A percentile compares a stretch with the other conserved stretches of the same genome.
phyloP scores from a whole-genome alignment of 495 filamentous ascomycete species.

The Podospora comata region DNA sequence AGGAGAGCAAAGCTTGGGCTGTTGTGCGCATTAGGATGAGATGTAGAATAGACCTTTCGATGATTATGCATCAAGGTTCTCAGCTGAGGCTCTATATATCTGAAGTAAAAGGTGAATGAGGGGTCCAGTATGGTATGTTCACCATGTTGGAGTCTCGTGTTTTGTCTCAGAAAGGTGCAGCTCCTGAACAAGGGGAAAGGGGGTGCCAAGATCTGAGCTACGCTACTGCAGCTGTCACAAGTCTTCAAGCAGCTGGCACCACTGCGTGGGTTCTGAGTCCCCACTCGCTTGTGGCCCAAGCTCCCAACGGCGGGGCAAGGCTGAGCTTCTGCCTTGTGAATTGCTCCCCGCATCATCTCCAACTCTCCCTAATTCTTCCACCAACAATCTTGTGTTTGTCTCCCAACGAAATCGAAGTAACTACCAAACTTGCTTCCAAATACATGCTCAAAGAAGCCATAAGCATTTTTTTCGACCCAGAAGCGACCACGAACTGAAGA shows the following conservation, averaged over 20 bases:
- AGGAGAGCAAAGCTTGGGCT: background rate
- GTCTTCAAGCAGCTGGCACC: background rate
- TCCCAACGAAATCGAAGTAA: background rate
- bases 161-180: background rate
- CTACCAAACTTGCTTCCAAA: background rate
- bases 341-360: conserved; percentile 14
- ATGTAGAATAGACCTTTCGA: background rate
- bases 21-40: background rate
- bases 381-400: background rate
- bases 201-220: background rate
- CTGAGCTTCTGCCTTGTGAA: conserved; percentile 29
- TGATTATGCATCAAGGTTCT: background rate
- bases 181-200: background rate
- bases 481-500: conserved; percentile 6
- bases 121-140: too few species aligned
- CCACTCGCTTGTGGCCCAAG: background rate
- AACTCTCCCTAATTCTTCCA: background rate
- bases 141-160: background rate
- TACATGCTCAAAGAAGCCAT: background rate
- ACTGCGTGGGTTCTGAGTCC: background rate
- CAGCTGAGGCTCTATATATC: background rate
- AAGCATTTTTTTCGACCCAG: background rate
- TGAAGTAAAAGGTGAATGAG: too few species aligned
- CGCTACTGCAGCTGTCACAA: background rate
- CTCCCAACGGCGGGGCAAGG: conserved; percentile 27